Evolutionary conservation across 345 rosid species (phyloP).

Genomic region (Brassica cretica): DNA sequence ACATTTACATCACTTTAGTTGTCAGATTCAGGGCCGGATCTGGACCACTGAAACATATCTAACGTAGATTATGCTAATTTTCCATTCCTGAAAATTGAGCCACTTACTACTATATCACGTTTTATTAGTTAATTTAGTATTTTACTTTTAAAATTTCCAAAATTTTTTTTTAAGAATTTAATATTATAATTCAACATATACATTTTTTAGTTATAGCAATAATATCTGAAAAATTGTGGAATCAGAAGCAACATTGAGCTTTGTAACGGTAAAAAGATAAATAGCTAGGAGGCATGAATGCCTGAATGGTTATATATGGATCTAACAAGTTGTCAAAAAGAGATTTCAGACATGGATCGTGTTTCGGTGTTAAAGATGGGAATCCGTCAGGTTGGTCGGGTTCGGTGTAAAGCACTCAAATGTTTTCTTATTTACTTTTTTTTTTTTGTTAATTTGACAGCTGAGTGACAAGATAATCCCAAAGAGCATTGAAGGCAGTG

Average conservation of each 20-base stretch:
- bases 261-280: not conserved
- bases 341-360: not conserved
- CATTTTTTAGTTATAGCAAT: not conserved
- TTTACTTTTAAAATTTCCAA: no score
- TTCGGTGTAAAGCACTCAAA: not conserved
- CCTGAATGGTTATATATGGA: not conserved
- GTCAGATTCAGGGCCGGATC: no score
- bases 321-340: not conserved
- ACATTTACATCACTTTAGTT: not conserved
- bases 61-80: no score
- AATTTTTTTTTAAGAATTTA: not conserved
- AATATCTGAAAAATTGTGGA: not conserved
- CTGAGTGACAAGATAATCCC: not conserved
- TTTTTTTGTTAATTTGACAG: not conserved
- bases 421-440: not conserved
- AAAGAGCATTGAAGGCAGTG: not conserved
- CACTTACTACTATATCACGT: not conserved
- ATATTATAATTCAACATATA: not conserved
- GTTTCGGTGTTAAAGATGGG: not conserved
- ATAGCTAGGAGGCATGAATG: not conserved
- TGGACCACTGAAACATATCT: no score
- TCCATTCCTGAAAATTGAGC: not conserved
- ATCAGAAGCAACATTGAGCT: not conserved
- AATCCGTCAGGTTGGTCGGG: not conserved
- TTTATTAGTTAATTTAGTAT: no score